Percentiles rank a stretch among this genome's conserved stretches.
phyloP scores from a whole-genome alignment of 2,329 filamentous ascomycete species.

The Aureobasidium pullulans region DNA sequence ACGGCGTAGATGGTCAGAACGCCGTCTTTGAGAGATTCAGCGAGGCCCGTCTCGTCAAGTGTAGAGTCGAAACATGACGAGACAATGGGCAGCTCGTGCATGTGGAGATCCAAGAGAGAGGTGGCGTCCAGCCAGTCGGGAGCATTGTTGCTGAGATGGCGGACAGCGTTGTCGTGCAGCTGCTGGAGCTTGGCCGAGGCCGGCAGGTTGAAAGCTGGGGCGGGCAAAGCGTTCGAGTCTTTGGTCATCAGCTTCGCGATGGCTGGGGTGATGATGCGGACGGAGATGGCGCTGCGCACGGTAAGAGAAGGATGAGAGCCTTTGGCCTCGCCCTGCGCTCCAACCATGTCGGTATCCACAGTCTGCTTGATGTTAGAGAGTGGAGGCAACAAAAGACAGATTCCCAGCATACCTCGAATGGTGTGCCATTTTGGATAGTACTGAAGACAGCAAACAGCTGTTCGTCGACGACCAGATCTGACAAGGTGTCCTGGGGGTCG shows the following conservation, averaged over 20 bases:
- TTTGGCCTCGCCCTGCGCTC: not conserved
- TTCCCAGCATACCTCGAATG: not conserved
- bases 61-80: constrained; percentile 18
- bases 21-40: constrained; percentile 19
- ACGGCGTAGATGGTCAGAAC: constrained; percentile 25
- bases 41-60: constrained; percentile 18
- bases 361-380: not conserved
- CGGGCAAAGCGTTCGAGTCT: constrained; percentile 13
- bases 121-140: constrained; percentile 11
- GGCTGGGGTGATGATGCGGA: constrained; percentile 26
- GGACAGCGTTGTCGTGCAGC: constrained; percentile 20
- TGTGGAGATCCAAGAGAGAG: constrained; percentile 24
- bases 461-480: constrained; percentile 21
- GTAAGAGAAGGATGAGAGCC: not conserved
- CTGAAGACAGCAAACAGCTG: constrained; percentile 21
- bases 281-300: constrained; percentile 12
- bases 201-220: constrained; percentile 17
- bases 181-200: constrained; percentile 19
- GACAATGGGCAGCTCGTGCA: constrained; percentile 24
- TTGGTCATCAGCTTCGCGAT: constrained; percentile 15
- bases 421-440: not conserved
- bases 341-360: not conserved
- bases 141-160: constrained; percentile 20
- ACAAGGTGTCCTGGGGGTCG: constrained; percentile 23
- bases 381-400: accelerated